A percentile compares a stretch with the other conserved stretches of the same genome.
These are phyloP conservation scores for Didymella arachidicola DNA, from an alignment of 2,329 filamentous ascomycete genomes.

Conservation along the genomic window DNA sequence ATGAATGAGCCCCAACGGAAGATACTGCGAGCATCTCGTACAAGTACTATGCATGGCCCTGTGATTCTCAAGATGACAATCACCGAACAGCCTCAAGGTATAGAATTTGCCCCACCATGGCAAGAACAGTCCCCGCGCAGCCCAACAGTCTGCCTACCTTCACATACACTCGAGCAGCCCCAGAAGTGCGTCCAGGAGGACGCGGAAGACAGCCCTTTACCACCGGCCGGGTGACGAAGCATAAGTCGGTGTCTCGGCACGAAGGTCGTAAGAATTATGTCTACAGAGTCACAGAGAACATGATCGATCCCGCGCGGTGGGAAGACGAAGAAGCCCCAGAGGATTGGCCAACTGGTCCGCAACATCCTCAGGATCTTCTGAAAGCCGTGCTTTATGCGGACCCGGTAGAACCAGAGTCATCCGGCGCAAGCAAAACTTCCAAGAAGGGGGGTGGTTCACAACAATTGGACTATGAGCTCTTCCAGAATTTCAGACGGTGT, in stretches of 20 bases:
- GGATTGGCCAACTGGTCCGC: not conserved
- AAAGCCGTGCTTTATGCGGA: not conserved
- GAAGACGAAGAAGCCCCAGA: not conserved
- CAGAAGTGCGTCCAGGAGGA: not conserved
- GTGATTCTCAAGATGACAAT: not conserved
- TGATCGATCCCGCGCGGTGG: conserved; percentile 1
- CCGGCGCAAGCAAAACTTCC: not conserved
- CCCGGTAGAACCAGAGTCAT: not conserved
- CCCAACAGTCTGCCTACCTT: not conserved
- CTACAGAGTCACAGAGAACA: not conserved
- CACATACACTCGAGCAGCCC: not conserved
- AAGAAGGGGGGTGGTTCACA: not conserved
- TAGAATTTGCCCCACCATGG: not conserved
- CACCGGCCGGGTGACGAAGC: not conserved
- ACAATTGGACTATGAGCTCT: not conserved
- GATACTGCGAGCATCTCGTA: not conserved
- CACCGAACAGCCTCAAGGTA: not conserved
- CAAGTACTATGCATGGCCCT: not conserved
- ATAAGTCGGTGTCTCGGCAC: not conserved
- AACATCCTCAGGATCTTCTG: not conserved
- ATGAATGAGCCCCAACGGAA: not conserved
- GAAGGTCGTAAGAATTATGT: conserved; percentile 1
- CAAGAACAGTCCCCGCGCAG: not conserved
- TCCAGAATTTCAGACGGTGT: not conserved
- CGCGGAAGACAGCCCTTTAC: not conserved